Conservation (phyloP, 495 filamentous ascomycete species). For the Talaromyces adpressus region DNA sequence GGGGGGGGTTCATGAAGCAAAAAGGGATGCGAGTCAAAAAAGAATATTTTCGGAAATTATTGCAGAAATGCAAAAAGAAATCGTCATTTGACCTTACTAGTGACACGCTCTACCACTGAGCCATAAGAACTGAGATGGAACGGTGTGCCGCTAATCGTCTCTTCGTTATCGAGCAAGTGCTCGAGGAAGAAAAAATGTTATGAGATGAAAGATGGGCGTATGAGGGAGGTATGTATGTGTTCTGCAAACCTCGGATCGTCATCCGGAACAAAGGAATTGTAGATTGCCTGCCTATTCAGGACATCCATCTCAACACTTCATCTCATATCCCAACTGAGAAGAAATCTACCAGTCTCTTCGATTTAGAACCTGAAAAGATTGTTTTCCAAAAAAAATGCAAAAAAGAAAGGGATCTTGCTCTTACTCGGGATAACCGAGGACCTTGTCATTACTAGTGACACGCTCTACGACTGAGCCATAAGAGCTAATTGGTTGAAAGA, state of each 20-base stretch:
- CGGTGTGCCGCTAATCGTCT: neutral
- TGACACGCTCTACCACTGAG: slow-evolving; percentile 3
- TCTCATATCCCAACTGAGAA: no score
- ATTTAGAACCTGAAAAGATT: neutral
- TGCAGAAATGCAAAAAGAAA: neutral
- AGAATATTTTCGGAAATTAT: neutral
- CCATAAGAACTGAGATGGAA: slow-evolving; percentile 10
- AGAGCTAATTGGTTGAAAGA: slow-evolving; percentile 10
- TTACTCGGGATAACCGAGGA: neutral
- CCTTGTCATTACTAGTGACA: slow-evolving; percentile 5
- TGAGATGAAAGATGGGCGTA: neutral
- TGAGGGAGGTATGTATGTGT: no score
- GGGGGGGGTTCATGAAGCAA: no score
- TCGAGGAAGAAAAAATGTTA: neutral
- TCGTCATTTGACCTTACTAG: neutral
- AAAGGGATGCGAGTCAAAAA: neutral
- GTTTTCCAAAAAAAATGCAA: neutral
- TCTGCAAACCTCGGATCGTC: neutral
- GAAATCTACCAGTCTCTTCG: neutral
- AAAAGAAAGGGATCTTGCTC: neutral
- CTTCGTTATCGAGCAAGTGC: neutral
- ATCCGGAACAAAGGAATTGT: neutral
- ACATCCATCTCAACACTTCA: neutral
- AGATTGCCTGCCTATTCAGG: neutral
- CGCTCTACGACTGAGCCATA: slow-evolving; percentile 1